Evolutionary conservation across 148 eudicot genomes (phyloP).

Genomic region (Heliosperma pusillum): DNA sequence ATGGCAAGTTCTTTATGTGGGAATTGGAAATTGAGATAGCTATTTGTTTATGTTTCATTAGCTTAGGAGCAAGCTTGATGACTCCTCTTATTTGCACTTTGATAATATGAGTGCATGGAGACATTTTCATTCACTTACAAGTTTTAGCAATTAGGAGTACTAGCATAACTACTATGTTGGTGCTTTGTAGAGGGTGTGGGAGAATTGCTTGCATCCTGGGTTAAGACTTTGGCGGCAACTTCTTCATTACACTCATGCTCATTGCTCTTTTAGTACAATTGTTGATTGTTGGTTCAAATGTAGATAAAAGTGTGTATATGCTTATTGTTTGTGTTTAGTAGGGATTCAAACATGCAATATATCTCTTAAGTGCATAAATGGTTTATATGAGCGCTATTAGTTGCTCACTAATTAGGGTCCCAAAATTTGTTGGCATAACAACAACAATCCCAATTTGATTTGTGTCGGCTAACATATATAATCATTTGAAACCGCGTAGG

Average conservation of each 20-base stretch:
- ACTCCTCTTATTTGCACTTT: not conserved
- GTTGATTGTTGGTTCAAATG: not conserved
- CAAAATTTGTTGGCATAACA: too few relatives aligned
- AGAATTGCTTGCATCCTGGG: not conserved
- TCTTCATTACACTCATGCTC: not conserved
- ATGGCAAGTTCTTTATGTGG: not conserved
- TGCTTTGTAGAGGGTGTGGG: not conserved
- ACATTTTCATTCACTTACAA: not conserved
- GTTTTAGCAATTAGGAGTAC: not conserved
- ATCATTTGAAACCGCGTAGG: too few relatives aligned
- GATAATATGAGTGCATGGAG: not conserved
- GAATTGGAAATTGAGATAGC: constrained; percentile 1
- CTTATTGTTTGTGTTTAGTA: not conserved
- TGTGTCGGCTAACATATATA: too few relatives aligned
- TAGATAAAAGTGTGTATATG: not conserved
- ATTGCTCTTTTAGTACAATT: not conserved
- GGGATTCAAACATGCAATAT: not conserved
- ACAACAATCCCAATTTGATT: too few relatives aligned
- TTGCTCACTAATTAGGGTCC: not conserved
- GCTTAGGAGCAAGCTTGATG: not conserved
- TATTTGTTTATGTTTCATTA: not conserved
- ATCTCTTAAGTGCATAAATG: not conserved
- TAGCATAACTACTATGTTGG: not conserved
- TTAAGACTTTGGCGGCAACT: not conserved
- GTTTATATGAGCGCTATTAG: not conserved